These are phyloP conservation scores for Bombardia bombarda DNA, from an alignment of 495 filamentous ascomycete genomes.

Conservation along the genomic window DNA sequence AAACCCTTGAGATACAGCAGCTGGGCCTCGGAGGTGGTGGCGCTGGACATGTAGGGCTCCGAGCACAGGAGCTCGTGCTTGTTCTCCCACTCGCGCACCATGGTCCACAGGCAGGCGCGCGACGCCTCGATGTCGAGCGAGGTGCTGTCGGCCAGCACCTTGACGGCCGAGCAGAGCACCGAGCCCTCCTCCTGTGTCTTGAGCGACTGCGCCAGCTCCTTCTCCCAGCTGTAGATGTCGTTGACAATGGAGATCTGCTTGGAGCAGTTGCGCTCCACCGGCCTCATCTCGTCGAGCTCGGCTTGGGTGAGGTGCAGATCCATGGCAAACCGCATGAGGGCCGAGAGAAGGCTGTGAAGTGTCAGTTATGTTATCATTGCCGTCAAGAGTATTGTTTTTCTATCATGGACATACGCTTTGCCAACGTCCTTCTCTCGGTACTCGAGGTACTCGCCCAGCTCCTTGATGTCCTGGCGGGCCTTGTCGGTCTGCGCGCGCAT, in stretches of 20 bases:
- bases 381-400: too few relatives aligned
- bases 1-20: constrained; percentile 1
- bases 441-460: constrained; percentile 1
- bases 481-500: constrained; percentile 3
- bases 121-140: background rate
- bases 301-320: background rate
- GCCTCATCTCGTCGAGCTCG: background rate
- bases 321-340: constrained; percentile 3
- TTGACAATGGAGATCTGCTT: constrained; percentile 3
- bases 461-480: background rate
- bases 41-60: background rate
- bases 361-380: background rate
- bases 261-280: constrained; percentile 3
- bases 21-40: background rate
- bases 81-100: constrained; percentile 3
- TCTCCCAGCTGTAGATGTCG: constrained; percentile 4
- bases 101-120: background rate
- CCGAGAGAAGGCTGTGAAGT: background rate
- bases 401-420: background rate
- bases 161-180: constrained; percentile 1
- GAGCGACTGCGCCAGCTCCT: background rate
- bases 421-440: constrained; percentile 3
- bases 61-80: background rate
- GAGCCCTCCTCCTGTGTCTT: background rate
- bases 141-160: background rate